These are phyloP conservation scores for Cytospora paraplurivora DNA, from an alignment of 2,329 filamentous ascomycete genomes.

Conservation along the genomic window DNA sequence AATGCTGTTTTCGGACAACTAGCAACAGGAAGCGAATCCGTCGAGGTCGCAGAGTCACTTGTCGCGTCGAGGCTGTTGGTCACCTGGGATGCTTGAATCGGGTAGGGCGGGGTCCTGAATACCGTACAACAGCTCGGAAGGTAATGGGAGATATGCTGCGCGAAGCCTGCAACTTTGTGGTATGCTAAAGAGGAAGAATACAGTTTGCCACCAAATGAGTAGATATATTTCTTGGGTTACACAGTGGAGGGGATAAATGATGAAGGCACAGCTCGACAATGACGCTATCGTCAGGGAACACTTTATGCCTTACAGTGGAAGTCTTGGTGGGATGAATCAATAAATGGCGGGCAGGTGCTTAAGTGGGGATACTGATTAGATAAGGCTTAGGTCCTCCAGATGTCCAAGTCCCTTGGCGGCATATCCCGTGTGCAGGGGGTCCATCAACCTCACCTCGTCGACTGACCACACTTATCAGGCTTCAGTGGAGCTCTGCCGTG, in stretches of 20 bases:
- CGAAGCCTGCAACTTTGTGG: background rate
- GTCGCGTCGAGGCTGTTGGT: constrained; percentile 1
- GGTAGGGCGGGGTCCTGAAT: background rate
- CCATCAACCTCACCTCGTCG: constrained; percentile 10
- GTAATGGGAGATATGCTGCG: background rate
- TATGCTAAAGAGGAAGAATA: background rate
- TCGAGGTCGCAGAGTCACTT: background rate
- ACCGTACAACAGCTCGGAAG: background rate
- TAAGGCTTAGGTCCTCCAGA: constrained; percentile 9
- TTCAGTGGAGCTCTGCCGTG: background rate
- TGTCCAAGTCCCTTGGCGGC: background rate
- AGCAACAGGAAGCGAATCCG: background rate
- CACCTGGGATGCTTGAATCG: background rate
- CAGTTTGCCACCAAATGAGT: background rate
- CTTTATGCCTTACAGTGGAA: constrained; percentile 1
- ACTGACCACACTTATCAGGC: background rate
- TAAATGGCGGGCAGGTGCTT: constrained; percentile 1
- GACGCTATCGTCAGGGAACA: constrained; percentile 10
- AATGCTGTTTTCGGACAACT: background rate
- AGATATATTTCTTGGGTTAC: background rate
- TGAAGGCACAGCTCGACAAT: constrained; percentile 1
- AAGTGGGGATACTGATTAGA: constrained; percentile 12
- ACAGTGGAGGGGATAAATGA: background rate
- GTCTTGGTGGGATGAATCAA: constrained; percentile 18
- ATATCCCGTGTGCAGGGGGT: background rate